A percentile compares a stretch with the other conserved stretches of the same genome.
phyloP scores from a whole-genome alignment of 805 yeast genomes.

The Millerozyma miso region DNA sequence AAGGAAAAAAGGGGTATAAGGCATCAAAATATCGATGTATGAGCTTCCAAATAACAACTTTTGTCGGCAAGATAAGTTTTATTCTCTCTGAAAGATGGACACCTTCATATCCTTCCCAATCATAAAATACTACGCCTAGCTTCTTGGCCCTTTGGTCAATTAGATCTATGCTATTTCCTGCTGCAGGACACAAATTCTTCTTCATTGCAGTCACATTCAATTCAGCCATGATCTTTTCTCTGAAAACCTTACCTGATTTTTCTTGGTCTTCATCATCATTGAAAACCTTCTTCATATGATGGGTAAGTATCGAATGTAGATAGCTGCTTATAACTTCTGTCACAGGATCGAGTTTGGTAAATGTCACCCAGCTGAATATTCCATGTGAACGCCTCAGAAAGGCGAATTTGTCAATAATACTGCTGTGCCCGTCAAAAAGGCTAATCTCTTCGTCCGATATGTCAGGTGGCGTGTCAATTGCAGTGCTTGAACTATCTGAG shows the following conservation, averaged over 20 bases:
- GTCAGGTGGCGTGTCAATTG: not conserved
- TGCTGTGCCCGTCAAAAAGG: slow-evolving; percentile 18
- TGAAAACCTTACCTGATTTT: slow-evolving; percentile 3
- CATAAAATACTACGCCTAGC: slow-evolving; percentile 25
- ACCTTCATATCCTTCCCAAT: slow-evolving; percentile 24
- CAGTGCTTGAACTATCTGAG: not conserved
- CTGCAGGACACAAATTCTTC: not conserved
- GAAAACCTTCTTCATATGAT: not conserved
- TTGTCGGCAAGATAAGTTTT: slow-evolving; percentile 32
- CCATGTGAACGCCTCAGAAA: slow-evolving; percentile 24
- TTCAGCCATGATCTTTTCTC: slow-evolving; percentile 8
- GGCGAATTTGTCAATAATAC: slow-evolving; percentile 20
- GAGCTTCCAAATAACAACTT: slow-evolving; percentile 32
- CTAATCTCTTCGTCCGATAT: slow-evolving; percentile 11
- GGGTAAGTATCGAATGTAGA: slow-evolving; percentile 5
- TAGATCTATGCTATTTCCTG: slow-evolving; percentile 2
- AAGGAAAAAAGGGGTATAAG: slow-evolving; percentile 43
- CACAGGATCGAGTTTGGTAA: slow-evolving; percentile 24
- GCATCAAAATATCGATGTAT: slow-evolving; percentile 38
- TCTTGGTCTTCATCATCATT: not conserved
- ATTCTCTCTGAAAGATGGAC: slow-evolving; percentile 25
- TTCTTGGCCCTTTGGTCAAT: slow-evolving; percentile 15
- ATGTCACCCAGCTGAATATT: slow-evolving; percentile 28
- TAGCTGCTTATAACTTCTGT: slow-evolving; percentile 10
- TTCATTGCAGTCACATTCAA: not conserved